phyloP scores from a whole-genome alignment of 306 rosid species.

The Glycine tomentella region DNA sequence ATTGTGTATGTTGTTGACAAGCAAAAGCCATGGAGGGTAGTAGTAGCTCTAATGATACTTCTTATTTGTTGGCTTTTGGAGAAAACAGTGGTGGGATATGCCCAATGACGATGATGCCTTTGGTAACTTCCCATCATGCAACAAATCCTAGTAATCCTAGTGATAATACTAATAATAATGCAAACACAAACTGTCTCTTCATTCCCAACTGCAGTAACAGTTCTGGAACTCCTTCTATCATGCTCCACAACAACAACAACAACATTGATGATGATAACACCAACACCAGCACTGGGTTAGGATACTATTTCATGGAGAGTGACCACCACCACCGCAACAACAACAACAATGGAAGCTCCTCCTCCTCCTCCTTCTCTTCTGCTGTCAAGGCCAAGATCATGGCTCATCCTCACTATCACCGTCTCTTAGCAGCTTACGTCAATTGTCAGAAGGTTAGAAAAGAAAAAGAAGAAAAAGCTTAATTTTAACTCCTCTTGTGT shows the following conservation, averaged over 20 bases:
- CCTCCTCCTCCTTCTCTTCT: slow-evolving; percentile 55
- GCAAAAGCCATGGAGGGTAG: slow-evolving; percentile 61
- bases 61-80: slow-evolving; percentile 72
- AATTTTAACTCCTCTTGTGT: slow-evolving; percentile 27
- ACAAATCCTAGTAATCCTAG: slow-evolving; percentile 37
- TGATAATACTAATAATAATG: slow-evolving; percentile 25
- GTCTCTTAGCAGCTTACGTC: slow-evolving; percentile 85
- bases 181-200: slow-evolving; percentile 53
- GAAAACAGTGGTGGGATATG: slow-evolving; percentile 68
- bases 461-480: slow-evolving; percentile 14
- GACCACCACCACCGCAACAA: slow-evolving; percentile 42
- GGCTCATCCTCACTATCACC: slow-evolving; percentile 98
- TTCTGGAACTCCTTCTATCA: slow-evolving; percentile 46
- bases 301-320: slow-evolving; percentile 75
- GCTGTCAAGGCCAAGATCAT: slow-evolving; percentile 84
- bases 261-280: slow-evolving; percentile 35
- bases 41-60: slow-evolving; percentile 47
- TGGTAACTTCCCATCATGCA: slow-evolving; percentile 64
- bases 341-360: slow-evolving; percentile 53
- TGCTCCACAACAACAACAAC: slow-evolving; percentile 46
- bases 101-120: slow-evolving; percentile 84
- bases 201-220: slow-evolving; percentile 48
- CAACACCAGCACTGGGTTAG: slow-evolving; percentile 36
- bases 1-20: not conserved
- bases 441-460: slow-evolving; percentile 86